Conservation (phyloP, 2,329 filamentous ascomycete species). For the Gremmenia infestans region DNA sequence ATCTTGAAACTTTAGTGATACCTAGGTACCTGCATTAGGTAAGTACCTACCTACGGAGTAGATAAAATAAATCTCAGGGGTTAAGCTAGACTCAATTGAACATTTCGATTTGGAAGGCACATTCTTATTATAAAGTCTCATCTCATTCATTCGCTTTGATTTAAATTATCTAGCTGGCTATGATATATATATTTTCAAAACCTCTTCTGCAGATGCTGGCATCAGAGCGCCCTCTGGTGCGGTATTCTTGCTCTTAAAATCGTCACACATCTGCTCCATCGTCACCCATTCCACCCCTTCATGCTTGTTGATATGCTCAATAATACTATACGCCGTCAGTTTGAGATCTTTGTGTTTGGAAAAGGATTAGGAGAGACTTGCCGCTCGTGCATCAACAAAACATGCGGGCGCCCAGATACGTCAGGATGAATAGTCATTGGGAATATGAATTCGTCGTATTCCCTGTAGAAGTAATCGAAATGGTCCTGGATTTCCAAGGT, state of each 20-base stretch:
- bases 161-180: too few relatives aligned
- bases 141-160: too few relatives aligned
- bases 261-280: conserved; percentile 66
- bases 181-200: conserved; percentile 33
- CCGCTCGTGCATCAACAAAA: conserved; percentile 68
- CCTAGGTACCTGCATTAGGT: too few relatives aligned
- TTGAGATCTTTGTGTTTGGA: conserved; percentile 57
- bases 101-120: too few relatives aligned
- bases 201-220: conserved; percentile 50
- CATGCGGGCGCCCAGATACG: conserved; percentile 66
- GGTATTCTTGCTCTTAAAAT: conserved; percentile 63
- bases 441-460: conserved; percentile 73
- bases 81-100: too few relatives aligned
- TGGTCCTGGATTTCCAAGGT: conserved; percentile 40
- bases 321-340: conserved; percentile 66
- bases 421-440: conserved; percentile 75
- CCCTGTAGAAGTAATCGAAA: conserved; percentile 70
- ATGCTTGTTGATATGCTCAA: conserved; percentile 62
- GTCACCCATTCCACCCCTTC: conserved; percentile 61
- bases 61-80: too few relatives aligned
- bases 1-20: too few relatives aligned
- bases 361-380: conserved; percentile 27
- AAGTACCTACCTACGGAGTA: too few relatives aligned
- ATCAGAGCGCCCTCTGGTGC: conserved; percentile 54
- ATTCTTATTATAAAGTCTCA: too few relatives aligned